Evolutionary conservation across 305 asterid species (phyloP).

Genomic region (Salvia sclarea): DNA sequence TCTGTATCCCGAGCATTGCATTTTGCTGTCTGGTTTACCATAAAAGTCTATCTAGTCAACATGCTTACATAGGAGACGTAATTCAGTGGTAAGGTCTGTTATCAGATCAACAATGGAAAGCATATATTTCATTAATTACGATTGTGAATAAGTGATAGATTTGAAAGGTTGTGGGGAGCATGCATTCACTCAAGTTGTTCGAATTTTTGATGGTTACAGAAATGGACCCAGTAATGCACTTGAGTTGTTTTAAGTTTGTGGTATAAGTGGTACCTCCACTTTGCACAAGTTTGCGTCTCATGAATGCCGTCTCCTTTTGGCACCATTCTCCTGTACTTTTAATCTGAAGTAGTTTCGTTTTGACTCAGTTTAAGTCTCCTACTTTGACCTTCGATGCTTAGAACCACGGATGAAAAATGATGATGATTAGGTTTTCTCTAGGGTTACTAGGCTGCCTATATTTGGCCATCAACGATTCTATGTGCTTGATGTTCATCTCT

Average conservation of each 20-base stretch:
- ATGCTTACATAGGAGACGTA: not conserved
- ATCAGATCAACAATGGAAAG: not conserved
- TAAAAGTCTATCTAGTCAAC: not conserved
- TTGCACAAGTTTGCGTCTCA: constrained; percentile 35
- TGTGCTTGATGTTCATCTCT: constrained; percentile 1
- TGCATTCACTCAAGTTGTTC: constrained; percentile 10
- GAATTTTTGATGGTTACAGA: constrained; percentile 23
- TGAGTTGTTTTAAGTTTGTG: constrained; percentile 34
- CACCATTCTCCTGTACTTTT: constrained; percentile 24
- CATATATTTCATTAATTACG: not conserved
- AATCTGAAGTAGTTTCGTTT: constrained; percentile 32
- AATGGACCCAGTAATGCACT: constrained; percentile 38
- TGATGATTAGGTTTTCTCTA: constrained; percentile 43
- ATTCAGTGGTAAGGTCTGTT: constrained; percentile 1
- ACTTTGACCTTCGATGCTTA: constrained; percentile 38
- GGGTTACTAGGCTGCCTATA: constrained; percentile 45
- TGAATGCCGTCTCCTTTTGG: constrained; percentile 30
- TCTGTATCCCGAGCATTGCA: not conserved
- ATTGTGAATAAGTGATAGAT: not conserved
- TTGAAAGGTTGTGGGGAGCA: constrained; percentile 22
- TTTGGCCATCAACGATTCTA: constrained; percentile 42
- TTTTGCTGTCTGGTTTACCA: not conserved
- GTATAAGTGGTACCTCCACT: constrained; percentile 49
- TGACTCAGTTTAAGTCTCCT: constrained; percentile 33
- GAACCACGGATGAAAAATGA: constrained; percentile 34